phyloP scores from a whole-genome alignment of 2,329 filamentous ascomycete species.

The Diplodia mutila region DNA sequence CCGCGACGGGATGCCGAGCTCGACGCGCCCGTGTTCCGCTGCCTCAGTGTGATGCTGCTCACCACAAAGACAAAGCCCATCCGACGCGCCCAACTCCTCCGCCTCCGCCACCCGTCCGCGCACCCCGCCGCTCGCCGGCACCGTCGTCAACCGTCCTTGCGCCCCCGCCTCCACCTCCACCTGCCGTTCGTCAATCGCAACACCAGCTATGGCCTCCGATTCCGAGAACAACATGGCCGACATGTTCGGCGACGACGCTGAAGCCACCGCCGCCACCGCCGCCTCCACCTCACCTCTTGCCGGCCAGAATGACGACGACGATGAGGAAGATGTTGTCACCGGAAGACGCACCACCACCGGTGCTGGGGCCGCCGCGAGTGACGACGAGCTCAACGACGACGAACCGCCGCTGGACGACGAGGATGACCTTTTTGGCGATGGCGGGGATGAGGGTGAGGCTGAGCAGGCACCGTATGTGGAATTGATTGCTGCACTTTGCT shows the following conservation, averaged over 20 bases:
- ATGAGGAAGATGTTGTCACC: slow-evolving; percentile 24
- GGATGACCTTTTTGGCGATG: slow-evolving; percentile 42
- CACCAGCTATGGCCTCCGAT: slow-evolving; percentile 43
- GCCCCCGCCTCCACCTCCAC: not conserved
- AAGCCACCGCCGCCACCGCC: slow-evolving; percentile 38
- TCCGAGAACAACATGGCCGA: slow-evolving; percentile 34
- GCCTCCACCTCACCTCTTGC: slow-evolving; percentile 30
- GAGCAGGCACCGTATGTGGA: slow-evolving; percentile 33
- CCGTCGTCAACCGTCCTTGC: not conserved
- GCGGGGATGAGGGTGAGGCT: slow-evolving; percentile 48
- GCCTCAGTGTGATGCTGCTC: not conserved
- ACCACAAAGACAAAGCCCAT: not conserved
- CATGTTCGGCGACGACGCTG: slow-evolving; percentile 38
- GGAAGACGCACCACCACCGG: slow-evolving; percentile 5
- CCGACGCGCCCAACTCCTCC: not conserved
- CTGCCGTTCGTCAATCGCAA: slow-evolving; percentile 4
- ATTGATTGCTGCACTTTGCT: not conserved
- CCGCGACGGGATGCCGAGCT: slow-evolving; percentile 1
- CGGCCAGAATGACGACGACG: slow-evolving; percentile 22
- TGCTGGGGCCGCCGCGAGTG: slow-evolving; percentile 1
- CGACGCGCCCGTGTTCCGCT: slow-evolving; percentile 12
- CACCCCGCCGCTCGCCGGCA: not conserved
- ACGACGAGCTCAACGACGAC: slow-evolving; percentile 36
- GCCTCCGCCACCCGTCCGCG: not conserved
- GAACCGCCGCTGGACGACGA: slow-evolving; percentile 35